These are phyloP conservation scores for Fomitopsis palustris DNA, from an alignment of 1,284 basidiomycete species.

Conservation along the genomic window DNA sequence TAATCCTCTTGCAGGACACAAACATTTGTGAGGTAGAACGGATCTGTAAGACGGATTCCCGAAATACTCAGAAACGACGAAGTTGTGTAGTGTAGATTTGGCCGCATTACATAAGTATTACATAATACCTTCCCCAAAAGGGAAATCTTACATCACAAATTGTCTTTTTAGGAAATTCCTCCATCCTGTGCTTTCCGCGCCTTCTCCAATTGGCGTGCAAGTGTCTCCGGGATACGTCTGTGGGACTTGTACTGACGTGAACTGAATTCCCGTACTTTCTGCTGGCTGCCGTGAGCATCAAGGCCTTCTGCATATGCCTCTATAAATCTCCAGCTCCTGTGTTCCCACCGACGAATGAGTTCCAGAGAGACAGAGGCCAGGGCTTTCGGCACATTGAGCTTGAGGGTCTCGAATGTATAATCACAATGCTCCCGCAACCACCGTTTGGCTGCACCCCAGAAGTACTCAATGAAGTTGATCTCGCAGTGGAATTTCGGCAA, in stretches of 20 bases:
- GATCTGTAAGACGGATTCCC: not conserved
- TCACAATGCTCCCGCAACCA: not conserved
- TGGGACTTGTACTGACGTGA: constrained; percentile 23
- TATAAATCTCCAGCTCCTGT: constrained; percentile 18
- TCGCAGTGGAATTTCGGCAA: constrained; percentile 5
- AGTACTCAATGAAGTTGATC: not conserved
- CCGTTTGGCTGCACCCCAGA: not conserved
- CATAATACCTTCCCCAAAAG: not conserved
- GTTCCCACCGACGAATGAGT: constrained; percentile 26
- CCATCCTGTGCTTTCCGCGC: no score
- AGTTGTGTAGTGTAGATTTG: not conserved
- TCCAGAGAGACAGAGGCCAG: constrained; percentile 18
- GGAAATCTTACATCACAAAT: not conserved
- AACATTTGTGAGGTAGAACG: not conserved
- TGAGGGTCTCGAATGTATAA: constrained; percentile 18
- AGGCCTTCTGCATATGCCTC: constrained; percentile 23
- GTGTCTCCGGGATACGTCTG: constrained; percentile 18
- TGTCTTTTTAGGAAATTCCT: no score
- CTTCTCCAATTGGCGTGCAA: constrained; percentile 14
- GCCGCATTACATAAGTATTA: not conserved
- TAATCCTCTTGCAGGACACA: not conserved
- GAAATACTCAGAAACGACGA: not conserved
- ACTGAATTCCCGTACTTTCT: constrained; percentile 20
- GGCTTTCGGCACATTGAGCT: constrained; percentile 18
- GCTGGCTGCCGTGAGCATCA: constrained; percentile 24